phyloP scores from a whole-genome alignment of 2,329 filamentous ascomycete genomes.

The Chrysoporthe cubensis region DNA sequence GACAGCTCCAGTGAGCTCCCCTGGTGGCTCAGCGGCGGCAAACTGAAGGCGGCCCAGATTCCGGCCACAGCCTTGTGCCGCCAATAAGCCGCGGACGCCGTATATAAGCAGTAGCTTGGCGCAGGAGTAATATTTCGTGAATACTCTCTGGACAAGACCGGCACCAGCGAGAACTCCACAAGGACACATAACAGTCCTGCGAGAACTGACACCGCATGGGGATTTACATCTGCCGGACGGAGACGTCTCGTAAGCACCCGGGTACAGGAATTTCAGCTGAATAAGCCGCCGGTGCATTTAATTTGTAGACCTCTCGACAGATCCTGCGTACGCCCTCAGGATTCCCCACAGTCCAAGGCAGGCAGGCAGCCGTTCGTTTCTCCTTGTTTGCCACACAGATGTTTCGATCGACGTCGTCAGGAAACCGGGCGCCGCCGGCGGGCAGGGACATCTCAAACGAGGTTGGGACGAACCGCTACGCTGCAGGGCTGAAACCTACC shows the following conservation, averaged over 20 bases:
- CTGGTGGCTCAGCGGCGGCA: not conserved
- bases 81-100: not conserved
- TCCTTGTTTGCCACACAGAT: not conserved
- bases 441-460: not conserved
- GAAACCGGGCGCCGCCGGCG: not conserved
- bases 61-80: not conserved
- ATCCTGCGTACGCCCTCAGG: no score
- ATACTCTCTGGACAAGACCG: no score
- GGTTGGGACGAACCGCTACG: not conserved
- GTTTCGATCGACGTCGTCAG: not conserved
- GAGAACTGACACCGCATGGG: not conserved
- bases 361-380: not conserved
- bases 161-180: no score
- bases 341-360: conserved; percentile 2
- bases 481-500: conserved; percentile 2
- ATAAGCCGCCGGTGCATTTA: not conserved
- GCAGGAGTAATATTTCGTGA: no score
- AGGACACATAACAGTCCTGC: no score
- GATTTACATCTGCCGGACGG: not conserved
- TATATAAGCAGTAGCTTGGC: not conserved
- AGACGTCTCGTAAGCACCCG: not conserved
- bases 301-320: not conserved
- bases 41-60: not conserved
- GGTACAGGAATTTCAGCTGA: not conserved
- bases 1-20: not conserved